Percentiles rank a stretch among this genome's conserved stretches.
phyloP scores from a whole-genome alignment of 768 basidiomycete genomes.

The Rhodotorula graminis region DNA sequence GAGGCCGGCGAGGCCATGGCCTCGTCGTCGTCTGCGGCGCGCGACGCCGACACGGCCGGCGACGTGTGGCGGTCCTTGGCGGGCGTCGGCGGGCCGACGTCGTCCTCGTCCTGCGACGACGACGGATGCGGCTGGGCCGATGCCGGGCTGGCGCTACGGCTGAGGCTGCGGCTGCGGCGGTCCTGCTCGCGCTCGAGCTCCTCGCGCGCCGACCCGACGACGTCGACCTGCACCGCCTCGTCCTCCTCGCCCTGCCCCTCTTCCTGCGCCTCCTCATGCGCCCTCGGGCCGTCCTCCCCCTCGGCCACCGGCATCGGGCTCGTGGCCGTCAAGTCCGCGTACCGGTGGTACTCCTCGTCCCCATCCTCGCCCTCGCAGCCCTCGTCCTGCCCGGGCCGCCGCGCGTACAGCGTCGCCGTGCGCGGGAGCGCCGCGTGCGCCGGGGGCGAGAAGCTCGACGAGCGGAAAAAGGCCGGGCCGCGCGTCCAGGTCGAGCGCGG shows the following conservation, averaged over 20 bases:
- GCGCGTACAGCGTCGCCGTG: constrained; percentile 11
- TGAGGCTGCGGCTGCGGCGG: not conserved
- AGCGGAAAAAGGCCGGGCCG: constrained; percentile 33
- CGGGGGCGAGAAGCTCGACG: constrained; percentile 24
- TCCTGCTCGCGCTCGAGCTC: not conserved
- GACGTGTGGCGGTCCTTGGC: not conserved
- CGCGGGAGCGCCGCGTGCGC: constrained; percentile 11
- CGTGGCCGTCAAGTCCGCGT: constrained; percentile 2
- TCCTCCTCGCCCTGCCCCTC: not conserved
- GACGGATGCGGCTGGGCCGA: not conserved
- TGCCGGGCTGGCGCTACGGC: not conserved
- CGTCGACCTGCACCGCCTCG: constrained; percentile 5
- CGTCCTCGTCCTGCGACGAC: not conserved
- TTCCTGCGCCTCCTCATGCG: not conserved
- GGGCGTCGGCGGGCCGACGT: not conserved
- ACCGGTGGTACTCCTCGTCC: constrained; percentile 20
- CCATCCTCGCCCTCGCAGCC: constrained; percentile 1
- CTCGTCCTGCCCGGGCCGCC: constrained; percentile 5
- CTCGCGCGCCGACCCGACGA: not conserved
- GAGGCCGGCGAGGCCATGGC: constrained; percentile 6
- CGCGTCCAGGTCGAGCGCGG: constrained; percentile 16
- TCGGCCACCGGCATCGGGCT: constrained; percentile 4
- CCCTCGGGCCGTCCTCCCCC: not conserved
- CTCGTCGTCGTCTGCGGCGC: not conserved
- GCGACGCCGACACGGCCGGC: too few relatives aligned